Conservation (phyloP, 2,329 filamentous ascomycete genomes). For the Seiridium cupressi region DNA sequence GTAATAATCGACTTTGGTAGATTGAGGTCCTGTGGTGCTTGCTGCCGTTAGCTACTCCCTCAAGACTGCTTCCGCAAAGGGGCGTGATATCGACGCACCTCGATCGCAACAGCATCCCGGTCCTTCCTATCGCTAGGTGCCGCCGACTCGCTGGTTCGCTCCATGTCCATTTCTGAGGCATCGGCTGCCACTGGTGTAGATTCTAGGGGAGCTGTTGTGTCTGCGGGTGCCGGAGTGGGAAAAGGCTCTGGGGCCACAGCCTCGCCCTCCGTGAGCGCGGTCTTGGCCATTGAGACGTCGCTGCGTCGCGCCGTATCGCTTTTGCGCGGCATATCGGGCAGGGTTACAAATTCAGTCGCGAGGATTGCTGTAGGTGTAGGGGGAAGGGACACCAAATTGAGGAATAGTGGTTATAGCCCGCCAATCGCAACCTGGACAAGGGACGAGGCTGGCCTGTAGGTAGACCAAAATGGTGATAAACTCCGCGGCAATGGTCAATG, state of each 20-base stretch:
- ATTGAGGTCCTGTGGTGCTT: conserved; percentile 59
- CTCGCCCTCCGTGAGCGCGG: conserved; percentile 39
- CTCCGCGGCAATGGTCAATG: background rate
- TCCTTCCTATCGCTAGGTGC: conserved; percentile 35
- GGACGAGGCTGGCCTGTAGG: background rate
- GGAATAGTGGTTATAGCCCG: background rate
- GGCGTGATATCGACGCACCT: conserved; percentile 29
- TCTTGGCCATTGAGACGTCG: conserved; percentile 44
- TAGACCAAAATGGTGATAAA: background rate
- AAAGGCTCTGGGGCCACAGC: conserved; percentile 6
- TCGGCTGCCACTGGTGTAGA: conserved; percentile 19
- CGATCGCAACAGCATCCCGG: conserved; percentile 43
- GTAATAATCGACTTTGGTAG: conserved; percentile 81
- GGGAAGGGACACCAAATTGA: background rate
- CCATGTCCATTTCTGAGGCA: conserved; percentile 30
- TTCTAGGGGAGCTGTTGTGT: conserved; percentile 17
- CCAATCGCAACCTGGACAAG: background rate
- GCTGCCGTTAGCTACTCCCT: background rate
- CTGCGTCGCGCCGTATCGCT: conserved; percentile 44
- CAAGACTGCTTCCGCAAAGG: background rate
- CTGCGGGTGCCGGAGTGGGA: background rate
- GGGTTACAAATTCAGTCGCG: background rate
- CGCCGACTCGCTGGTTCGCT: conserved; percentile 23
- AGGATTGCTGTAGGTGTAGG: background rate
- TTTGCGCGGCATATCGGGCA: conserved; percentile 52